A percentile compares a stretch with the other conserved stretches of the same genome.
These are phyloP conservation scores for Sphagnum fallax DNA, from an alignment of 228 moss, liverwort and hornwort genomes.

Conservation along the genomic window DNA sequence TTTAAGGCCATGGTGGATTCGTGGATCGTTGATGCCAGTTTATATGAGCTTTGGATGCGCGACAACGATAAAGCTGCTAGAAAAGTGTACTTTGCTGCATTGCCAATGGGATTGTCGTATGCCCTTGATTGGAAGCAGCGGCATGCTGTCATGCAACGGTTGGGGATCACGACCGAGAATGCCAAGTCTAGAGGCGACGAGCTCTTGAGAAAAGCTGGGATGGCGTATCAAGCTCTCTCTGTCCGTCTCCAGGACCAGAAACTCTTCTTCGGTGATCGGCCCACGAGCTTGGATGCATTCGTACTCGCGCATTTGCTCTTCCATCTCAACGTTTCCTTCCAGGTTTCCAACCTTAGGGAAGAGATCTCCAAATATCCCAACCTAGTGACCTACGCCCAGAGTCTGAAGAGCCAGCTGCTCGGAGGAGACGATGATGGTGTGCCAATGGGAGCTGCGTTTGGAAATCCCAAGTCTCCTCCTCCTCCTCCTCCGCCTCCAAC, in stretches of 20 bases:
- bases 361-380: slow-evolving; percentile 74
- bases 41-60: slow-evolving; percentile 77
- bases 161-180: slow-evolving; percentile 77
- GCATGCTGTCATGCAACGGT: slow-evolving; percentile 54
- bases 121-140: slow-evolving; percentile 91
- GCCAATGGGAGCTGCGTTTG: slow-evolving; percentile 9
- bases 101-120: slow-evolving; percentile 77
- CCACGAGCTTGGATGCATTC: slow-evolving; percentile 89
- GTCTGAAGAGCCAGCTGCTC: slow-evolving; percentile 53
- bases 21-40: slow-evolving; percentile 84
- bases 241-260: slow-evolving; percentile 70
- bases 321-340: slow-evolving; percentile 76
- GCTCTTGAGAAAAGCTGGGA: slow-evolving; percentile 74
- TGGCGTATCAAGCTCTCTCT: slow-evolving; percentile 80
- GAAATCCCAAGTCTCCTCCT: slow-evolving; percentile 27
- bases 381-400: slow-evolving; percentile 64
- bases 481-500: background rate
- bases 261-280: slow-evolving; percentile 61
- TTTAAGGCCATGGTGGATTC: slow-evolving; percentile 91
- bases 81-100: slow-evolving; percentile 60
- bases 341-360: slow-evolving; percentile 59
- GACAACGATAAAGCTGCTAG: slow-evolving; percentile 73
- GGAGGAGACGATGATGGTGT: background rate
- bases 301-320: slow-evolving; percentile 83
- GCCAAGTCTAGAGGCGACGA: slow-evolving; percentile 55